phyloP scores from a whole-genome alignment of 768 basidiomycete genomes.

The Austroboletus eburneus region DNA sequence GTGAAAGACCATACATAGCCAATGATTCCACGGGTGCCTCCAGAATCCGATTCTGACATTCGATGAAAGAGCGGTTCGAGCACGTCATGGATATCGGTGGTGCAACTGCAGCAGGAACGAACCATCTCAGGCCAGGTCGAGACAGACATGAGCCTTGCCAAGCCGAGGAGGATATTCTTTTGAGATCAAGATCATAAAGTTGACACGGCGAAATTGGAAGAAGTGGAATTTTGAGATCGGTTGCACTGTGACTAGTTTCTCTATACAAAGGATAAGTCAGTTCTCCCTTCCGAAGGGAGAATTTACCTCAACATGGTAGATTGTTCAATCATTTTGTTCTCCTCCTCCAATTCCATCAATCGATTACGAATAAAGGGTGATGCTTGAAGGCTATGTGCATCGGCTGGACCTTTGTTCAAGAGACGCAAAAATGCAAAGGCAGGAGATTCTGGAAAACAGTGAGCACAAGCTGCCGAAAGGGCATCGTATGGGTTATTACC shows the following conservation, averaged over 20 bases:
- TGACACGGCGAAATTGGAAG: slow-evolving; percentile 25
- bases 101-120: slow-evolving; percentile 78
- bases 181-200: slow-evolving; percentile 45
- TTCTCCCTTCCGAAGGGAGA: not conserved
- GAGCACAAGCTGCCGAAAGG: not conserved
- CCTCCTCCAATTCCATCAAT: slow-evolving; percentile 45
- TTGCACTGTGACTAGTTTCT: slow-evolving; percentile 16
- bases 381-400: slow-evolving; percentile 57
- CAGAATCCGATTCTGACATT: slow-evolving; percentile 54
- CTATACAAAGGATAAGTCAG: slow-evolving; percentile 13
- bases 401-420: slow-evolving; percentile 56
- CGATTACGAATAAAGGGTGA: slow-evolving; percentile 58
- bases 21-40: slow-evolving; percentile 74
- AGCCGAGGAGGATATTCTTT: slow-evolving; percentile 52
- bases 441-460: slow-evolving; percentile 38
- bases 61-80: slow-evolving; percentile 73
- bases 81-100: slow-evolving; percentile 75
- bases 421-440: slow-evolving; percentile 78
- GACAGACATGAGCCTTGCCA: slow-evolving; percentile 83
- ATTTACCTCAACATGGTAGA: slow-evolving; percentile 43
- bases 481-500: slow-evolving; percentile 37
- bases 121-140: slow-evolving; percentile 77
- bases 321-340: slow-evolving; percentile 37
- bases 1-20: slow-evolving; percentile 81
- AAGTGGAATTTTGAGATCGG: slow-evolving; percentile 15